Base-by-base conservation (phyloP, 768 basidiomycete genomes). In the Lactifluus piperatus region DNA sequence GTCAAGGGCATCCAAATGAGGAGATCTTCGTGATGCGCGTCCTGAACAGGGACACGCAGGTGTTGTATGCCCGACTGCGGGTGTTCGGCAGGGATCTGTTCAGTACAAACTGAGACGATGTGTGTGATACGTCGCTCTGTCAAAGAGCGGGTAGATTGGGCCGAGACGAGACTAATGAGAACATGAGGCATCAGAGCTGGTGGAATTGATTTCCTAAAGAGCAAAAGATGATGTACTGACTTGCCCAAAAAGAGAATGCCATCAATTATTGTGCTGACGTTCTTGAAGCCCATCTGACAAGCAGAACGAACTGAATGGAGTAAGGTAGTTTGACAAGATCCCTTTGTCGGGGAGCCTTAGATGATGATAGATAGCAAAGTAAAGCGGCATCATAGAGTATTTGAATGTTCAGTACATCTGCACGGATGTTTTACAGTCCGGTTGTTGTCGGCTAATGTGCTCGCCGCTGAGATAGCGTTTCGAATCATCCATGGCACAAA, bases 231-330 rank as follows among this genome's bases (percentile, higher is more conserved):
- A 63, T 62, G 64, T 63, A 82, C 86, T 71, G 62, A 88, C 86
- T 87, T 88, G 76, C 86, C 86, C 71, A 88, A 74, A 74, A 79
- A 88, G 71, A 88, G 78, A 70, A 74, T 79, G 69, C 77, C 77
- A 52, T 80, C 78, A 69, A 88, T 82, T 72, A 88, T 75, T 50
- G 82, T 72, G 68, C 85, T 79, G 71, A 88, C 64, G 46, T 66
- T 66, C 44, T 60, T 66, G 47, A 62, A 66, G 22, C 57, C 62
- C 65, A 66, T 75, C 37, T 54, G 44, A 26, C 9, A 36, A 47
- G 41, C 24, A n/a, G 32, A 49, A 10, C 18, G 22, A 48, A 26
- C 4, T 27, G 46, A 45, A 16, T 1, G 26, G 36, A 24, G 27
- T 24, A n/a, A n/a, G 45, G 18, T 7, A 51, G 37, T 26, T 37